Evolutionary conservation across 2,329 filamentous ascomycete genomes (phyloP), one percentile per base, ranked within the genome.

Genomic region (Venturia carpophila): DNA sequence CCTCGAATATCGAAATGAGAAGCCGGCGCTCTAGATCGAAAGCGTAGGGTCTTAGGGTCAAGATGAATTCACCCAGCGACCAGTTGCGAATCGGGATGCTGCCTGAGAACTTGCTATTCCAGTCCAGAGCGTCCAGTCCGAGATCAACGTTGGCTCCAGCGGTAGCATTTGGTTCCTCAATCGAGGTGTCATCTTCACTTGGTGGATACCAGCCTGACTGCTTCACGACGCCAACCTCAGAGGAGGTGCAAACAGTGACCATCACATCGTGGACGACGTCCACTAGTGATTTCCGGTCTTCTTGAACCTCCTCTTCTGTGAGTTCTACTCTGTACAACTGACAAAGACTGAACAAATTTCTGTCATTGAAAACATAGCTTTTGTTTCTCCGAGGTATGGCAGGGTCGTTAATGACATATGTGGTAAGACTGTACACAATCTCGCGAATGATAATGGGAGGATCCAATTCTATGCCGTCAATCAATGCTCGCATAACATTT

Each of bases 191-290:
- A 69, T 74, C 69, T 78, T 75, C 24, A 81, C 78, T 84, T 49
- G 87, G 85, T 7, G 92, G 90, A 74, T 97, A 97, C 75, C 91
- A 90, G n/a, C 92, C 92, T 43, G 85, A 86, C 66, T 90, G 87
- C 3, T 87, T 83, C 63, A 96, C 78, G 1, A 95, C 83, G 17
- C 93, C 94, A 62, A 88, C 85, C 4, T 81, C 82, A 0, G 87
- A 79, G 52, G 84, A 87, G 0, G 90, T 95, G 75, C 92, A 97
- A 3, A 89, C 82, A 43, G 85, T 80, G 61, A 88, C 76, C 58
- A 99, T 79, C 69, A 97, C 90, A 1, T 86, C 83, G 68, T 97
- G 91, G 0, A 87, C 87, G 47, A 85, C 81, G 41, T 87, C 83
- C 67, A 87, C 83, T 10, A 96, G 84, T 0, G 83, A 77, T 30